Evolutionary conservation across 257 asterid genomes (phyloP).

Genomic region (Solanum lycopersicoides): DNA sequence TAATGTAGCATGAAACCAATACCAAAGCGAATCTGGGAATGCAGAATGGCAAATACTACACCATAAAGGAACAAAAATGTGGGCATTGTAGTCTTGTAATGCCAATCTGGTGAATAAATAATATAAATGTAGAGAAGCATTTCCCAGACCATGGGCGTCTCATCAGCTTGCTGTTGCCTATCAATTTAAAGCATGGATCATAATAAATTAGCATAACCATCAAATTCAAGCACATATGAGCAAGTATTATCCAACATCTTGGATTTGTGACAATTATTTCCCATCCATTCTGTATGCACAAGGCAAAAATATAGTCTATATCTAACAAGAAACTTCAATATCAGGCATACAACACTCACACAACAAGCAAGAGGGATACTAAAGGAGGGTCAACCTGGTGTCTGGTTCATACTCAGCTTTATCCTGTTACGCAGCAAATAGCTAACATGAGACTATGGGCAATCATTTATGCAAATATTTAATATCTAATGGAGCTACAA

Average conservation of each 20-base stretch:
- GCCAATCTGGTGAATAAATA: slow-evolving; percentile 97
- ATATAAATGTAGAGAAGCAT: slow-evolving; percentile 93
- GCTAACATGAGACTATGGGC: not conserved
- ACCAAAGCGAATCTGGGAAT: slow-evolving; percentile 54
- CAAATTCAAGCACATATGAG: not conserved
- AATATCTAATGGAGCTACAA: not conserved
- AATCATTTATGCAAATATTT: not conserved
- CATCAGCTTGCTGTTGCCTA: slow-evolving; percentile 95
- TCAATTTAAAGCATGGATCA: slow-evolving; percentile 6
- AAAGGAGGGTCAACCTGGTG: not conserved
- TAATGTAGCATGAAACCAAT: slow-evolving; percentile 72
- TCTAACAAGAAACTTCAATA: not conserved
- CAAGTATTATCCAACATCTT: not conserved
- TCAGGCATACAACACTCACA: not conserved
- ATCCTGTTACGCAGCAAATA: not conserved
- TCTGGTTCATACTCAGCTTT: not conserved
- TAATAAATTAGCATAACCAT: not conserved
- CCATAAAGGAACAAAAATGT: slow-evolving; percentile 85
- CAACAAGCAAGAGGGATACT: not conserved
- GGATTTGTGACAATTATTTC: not conserved
- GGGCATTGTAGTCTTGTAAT: slow-evolving; percentile 90
- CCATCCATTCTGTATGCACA: not conserved
- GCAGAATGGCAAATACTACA: slow-evolving; percentile 64
- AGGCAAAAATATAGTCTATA: not conserved
- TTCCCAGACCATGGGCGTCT: slow-evolving; percentile 99